Conservation (phyloP, 768 basidiomycete genomes). For the Kwoniella botswanensis region DNA sequence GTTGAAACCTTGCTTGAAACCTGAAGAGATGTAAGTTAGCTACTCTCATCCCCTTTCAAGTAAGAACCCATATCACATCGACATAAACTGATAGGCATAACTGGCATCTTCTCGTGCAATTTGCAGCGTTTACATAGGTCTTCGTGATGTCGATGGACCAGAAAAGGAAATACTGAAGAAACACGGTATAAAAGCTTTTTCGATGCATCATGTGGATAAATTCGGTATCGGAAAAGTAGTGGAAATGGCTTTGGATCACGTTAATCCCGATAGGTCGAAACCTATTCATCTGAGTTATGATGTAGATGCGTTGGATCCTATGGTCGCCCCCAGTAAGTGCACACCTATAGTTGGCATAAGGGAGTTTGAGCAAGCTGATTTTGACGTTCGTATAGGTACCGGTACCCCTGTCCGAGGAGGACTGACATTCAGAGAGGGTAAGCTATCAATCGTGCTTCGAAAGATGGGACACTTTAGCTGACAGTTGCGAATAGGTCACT, state of each 20-base stretch:
- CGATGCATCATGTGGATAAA: conserved; percentile 83
- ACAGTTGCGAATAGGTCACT: conserved; percentile 64
- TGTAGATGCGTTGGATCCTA: conserved; percentile 91
- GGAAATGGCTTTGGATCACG: conserved; percentile 93
- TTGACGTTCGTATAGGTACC: too few species aligned
- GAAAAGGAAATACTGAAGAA: conserved; percentile 86
- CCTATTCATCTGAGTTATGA: conserved; percentile 98
- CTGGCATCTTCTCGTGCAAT: too few species aligned
- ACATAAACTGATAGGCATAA: too few species aligned
- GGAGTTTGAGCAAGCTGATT: too few species aligned
- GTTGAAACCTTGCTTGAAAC: conserved; percentile 70
- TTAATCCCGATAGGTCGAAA: conserved; percentile 78
- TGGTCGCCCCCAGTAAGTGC: conserved; percentile 79
- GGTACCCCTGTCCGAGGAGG: conserved; percentile 81
- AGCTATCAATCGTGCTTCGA: not conserved
- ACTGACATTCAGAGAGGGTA: conserved; percentile 92
- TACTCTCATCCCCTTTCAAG: not conserved
- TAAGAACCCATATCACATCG: not conserved
- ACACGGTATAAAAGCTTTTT: conserved; percentile 80
- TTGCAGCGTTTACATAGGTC: conserved; percentile 82
- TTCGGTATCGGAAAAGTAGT: conserved; percentile 93
- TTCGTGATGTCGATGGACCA: conserved; percentile 86
- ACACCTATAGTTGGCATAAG: too few species aligned
- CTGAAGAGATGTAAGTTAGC: conserved; percentile 65
- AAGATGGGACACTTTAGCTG: not conserved